Evolutionary conservation across 129 eudicot genomes (phyloP).

Genomic region (Lonicera japonica): DNA sequence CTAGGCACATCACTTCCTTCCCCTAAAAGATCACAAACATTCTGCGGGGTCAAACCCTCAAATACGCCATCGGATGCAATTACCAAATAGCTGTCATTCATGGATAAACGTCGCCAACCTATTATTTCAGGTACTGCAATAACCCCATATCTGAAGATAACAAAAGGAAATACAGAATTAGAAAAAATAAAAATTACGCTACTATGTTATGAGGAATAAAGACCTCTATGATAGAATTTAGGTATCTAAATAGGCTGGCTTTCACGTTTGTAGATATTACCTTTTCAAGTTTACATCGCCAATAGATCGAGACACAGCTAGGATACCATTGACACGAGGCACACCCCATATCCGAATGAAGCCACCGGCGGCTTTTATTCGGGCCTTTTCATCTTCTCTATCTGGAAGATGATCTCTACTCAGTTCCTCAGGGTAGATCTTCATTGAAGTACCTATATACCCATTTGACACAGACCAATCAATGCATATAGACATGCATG

Average conservation of each 20-base stretch:
- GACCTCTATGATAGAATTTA: not conserved
- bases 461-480: not conserved
- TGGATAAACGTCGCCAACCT: constrained; percentile 42
- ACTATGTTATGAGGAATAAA: not conserved
- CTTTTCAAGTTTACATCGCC: constrained; percentile 61
- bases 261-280: constrained; percentile 13
- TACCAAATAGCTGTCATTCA: constrained; percentile 42
- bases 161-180: not conserved
- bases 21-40: constrained; percentile 50
- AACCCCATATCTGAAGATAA: constrained; percentile 45
- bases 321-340: constrained; percentile 65
- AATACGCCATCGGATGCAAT: constrained; percentile 72
- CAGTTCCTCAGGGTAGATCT: constrained; percentile 35
- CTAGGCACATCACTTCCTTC: constrained; percentile 4
- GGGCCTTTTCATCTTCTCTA: constrained; percentile 60
- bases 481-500: not conserved
- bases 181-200: not conserved
- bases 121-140: constrained; percentile 48
- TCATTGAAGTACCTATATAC: constrained; percentile 7
- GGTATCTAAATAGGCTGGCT: not conserved
- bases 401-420: constrained; percentile 72
- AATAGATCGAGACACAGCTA: constrained; percentile 63
- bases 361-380: constrained; percentile 63
- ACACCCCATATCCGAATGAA: constrained; percentile 40
- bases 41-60: constrained; percentile 41